Evolutionary conservation across 2,329 filamentous ascomycete genomes (phyloP).

Genomic region (Septoria linicola): DNA sequence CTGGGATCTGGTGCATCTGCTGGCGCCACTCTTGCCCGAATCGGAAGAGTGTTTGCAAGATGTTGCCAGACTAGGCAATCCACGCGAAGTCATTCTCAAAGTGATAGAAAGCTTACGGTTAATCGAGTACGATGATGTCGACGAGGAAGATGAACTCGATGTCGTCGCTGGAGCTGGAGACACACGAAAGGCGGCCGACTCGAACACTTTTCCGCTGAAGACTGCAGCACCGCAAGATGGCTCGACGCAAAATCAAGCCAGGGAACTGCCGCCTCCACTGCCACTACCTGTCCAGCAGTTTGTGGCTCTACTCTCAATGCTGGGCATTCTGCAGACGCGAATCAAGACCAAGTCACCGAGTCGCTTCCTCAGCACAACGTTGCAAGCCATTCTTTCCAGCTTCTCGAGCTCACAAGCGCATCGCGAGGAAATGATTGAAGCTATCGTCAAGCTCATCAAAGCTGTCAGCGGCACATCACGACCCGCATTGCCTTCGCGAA

Average conservation of each 20-base stretch:
- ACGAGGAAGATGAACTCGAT: slow-evolving; percentile 43
- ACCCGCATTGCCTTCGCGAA: slow-evolving; percentile 61
- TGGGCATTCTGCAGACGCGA: slow-evolving; percentile 69
- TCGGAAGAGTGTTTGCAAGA: slow-evolving; percentile 71
- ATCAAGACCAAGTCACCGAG: slow-evolving; percentile 77
- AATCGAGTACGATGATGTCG: slow-evolving; percentile 60
- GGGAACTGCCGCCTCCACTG: slow-evolving; percentile 34
- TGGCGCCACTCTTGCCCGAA: slow-evolving; percentile 63
- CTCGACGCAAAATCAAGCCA: slow-evolving; percentile 30
- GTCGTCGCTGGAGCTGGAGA: slow-evolving; percentile 13
- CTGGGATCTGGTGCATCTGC: slow-evolving; percentile 77
- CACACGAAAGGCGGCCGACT: slow-evolving; percentile 25
- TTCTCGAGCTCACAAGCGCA: slow-evolving; percentile 60
- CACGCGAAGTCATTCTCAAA: slow-evolving; percentile 77
- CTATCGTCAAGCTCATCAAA: slow-evolving; percentile 69
- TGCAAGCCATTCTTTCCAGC: slow-evolving; percentile 67
- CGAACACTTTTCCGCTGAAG: slow-evolving; percentile 33
- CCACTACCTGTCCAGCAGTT: slow-evolving; percentile 57
- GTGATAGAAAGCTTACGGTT: slow-evolving; percentile 69
- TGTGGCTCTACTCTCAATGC: slow-evolving; percentile 67
- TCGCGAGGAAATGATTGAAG: slow-evolving; percentile 64
- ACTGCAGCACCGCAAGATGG: slow-evolving; percentile 26
- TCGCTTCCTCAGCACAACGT: slow-evolving; percentile 72
- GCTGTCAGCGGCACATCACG: slow-evolving; percentile 66
- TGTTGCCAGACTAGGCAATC: slow-evolving; percentile 74